These are phyloP conservation scores for Drosera spatulata DNA, from an alignment of 179 eudicot species.

Conservation along the genomic window DNA sequence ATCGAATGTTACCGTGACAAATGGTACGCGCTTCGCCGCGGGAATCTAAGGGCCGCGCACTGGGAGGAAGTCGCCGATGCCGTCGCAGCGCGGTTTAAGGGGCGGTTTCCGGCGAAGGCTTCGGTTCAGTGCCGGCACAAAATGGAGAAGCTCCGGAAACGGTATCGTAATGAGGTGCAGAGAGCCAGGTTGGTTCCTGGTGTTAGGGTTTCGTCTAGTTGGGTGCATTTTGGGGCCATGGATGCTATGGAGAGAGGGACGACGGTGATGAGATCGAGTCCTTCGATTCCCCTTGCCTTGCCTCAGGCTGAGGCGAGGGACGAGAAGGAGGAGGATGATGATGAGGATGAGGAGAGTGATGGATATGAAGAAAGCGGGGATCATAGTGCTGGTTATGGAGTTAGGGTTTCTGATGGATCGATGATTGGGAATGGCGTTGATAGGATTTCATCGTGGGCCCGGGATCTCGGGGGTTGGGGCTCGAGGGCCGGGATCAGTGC, in stretches of 20 bases:
- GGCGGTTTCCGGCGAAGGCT: conserved; percentile 40
- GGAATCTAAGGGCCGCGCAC: conserved; percentile 70
- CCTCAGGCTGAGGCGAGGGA: conserved; percentile 6
- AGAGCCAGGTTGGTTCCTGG: conserved; percentile 39
- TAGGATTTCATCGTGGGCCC: conserved; percentile 26
- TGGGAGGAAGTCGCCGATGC: conserved; percentile 81
- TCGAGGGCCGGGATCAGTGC: conserved; percentile 7
- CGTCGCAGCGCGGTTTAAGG: conserved; percentile 39
- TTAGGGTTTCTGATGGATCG: conserved; percentile 4
- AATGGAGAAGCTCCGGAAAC: conserved; percentile 95
- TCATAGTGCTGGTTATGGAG: conserved; percentile 1
- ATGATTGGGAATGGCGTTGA: conserved; percentile 9
- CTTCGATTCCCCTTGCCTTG: conserved; percentile 5
- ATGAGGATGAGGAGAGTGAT: conserved; percentile 11
- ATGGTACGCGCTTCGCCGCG: conserved; percentile 83
- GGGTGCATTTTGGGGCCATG: conserved; percentile 66
- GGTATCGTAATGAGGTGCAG: conserved; percentile 64
- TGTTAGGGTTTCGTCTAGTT: conserved; percentile 42
- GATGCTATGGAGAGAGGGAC: conserved; percentile 58
- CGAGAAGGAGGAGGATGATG: conserved; percentile 3
- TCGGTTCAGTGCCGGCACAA: conserved; percentile 91
- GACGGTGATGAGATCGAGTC: too few relatives aligned
- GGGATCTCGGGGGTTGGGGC: conserved; percentile 17
- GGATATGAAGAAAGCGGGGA: not conserved
- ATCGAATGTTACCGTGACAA: conserved; percentile 74